phyloP scores from a whole-genome alignment of 345 rosid species.

The Gossypium anomalum region DNA sequence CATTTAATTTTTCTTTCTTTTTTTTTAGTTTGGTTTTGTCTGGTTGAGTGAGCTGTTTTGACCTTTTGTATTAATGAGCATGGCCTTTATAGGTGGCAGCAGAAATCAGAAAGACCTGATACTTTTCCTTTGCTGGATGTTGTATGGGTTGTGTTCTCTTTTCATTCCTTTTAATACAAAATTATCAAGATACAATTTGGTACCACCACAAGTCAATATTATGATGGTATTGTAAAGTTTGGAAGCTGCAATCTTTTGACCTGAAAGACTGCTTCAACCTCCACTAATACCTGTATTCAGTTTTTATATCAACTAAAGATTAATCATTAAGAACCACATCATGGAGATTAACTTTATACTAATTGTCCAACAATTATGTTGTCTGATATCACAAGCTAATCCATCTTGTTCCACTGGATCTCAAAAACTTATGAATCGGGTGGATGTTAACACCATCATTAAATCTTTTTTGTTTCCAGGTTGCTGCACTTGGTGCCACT shows the following conservation, averaged over 20 bases:
- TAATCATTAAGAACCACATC: neutral
- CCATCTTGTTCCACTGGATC: neutral
- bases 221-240: neutral
- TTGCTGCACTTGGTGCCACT: conserved; percentile 75
- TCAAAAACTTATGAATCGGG: conserved; percentile 3
- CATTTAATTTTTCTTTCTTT: neutral
- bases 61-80: neutral
- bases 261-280: neutral
- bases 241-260: conserved; percentile 3
- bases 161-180: neutral
- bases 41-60: neutral
- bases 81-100: neutral
- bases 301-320: neutral
- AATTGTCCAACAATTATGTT: neutral
- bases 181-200: neutral
- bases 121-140: neutral
- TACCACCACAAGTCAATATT: neutral
- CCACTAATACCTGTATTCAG: neutral
- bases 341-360: neutral
- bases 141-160: neutral
- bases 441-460: neutral
- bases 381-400: neutral
- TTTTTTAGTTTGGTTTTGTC: neutral
- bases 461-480: conserved; percentile 37
- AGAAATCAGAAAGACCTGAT: conserved; percentile 6